phyloP scores from a whole-genome alignment of 495 filamentous ascomycete species.

The Neurospora sp. region DNA sequence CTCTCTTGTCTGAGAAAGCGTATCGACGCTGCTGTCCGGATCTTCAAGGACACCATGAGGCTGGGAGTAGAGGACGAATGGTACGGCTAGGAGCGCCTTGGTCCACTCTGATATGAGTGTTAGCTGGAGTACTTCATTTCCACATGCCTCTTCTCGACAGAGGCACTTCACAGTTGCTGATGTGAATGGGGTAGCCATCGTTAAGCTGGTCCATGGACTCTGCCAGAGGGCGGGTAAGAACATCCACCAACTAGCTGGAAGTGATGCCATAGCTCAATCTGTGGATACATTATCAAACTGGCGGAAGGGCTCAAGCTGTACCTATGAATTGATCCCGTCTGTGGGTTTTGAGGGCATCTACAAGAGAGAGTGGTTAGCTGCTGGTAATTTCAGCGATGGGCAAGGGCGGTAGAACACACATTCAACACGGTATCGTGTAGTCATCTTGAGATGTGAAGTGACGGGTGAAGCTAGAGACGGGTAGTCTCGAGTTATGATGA shows the following conservation, averaged over 20 bases:
- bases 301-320: slow-evolving; percentile 20
- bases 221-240: background rate
- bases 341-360: slow-evolving; percentile 86
- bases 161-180: background rate
- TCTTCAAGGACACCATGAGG: slow-evolving; percentile 72
- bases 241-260: background rate
- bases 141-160: background rate
- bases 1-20: slow-evolving; percentile 50
- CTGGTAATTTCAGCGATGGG: background rate
- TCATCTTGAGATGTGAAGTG: slow-evolving; percentile 45
- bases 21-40: slow-evolving; percentile 33
- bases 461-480: background rate
- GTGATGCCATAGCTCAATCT: background rate
- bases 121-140: background rate
- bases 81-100: slow-evolving; percentile 84
- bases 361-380: slow-evolving; percentile 2
- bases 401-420: slow-evolving; percentile 39
- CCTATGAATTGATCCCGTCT: slow-evolving; percentile 75
- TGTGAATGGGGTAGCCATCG: background rate
- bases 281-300: background rate
- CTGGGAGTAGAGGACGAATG: slow-evolving; percentile 94
- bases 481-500: background rate
- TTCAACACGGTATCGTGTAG: slow-evolving; percentile 83
- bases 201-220: background rate
- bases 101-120: slow-evolving; percentile 41